A percentile compares a stretch with the other conserved stretches of the same genome.
These are phyloP conservation scores for Lactarius indigo DNA, from an alignment of 768 basidiomycete genomes.

Conservation along the genomic window DNA sequence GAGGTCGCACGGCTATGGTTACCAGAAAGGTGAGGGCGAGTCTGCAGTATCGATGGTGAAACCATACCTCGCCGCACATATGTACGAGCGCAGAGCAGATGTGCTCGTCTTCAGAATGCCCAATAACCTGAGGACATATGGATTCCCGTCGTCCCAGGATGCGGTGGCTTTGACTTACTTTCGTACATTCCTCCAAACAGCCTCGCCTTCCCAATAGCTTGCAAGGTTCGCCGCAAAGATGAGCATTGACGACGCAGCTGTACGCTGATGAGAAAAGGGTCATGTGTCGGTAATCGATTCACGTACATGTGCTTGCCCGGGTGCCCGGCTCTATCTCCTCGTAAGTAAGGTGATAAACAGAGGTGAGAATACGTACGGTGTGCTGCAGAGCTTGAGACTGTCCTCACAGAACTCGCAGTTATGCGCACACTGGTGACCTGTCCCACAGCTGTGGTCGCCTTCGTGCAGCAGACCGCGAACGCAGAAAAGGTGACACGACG, in stretches of 20 bases:
- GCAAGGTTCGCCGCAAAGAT: constrained; percentile 54
- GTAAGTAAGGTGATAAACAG: not conserved
- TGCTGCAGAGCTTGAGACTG: constrained; percentile 37
- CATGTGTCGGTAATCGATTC: not conserved
- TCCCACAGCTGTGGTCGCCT: constrained; percentile 46
- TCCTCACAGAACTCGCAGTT: constrained; percentile 44
- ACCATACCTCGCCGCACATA: constrained; percentile 49
- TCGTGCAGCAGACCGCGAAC: constrained; percentile 42
- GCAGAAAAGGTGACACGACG: constrained; percentile 46
- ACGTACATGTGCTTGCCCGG: constrained; percentile 50
- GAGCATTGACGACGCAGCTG: constrained; percentile 49
- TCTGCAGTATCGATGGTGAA: not conserved
- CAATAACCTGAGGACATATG: constrained; percentile 36
- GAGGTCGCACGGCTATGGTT: constrained; percentile 12
- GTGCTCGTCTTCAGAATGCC: constrained; percentile 49
- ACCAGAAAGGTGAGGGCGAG: not conserved
- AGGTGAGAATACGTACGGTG: constrained; percentile 39
- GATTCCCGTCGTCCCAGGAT: not conserved
- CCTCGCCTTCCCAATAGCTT: constrained; percentile 43
- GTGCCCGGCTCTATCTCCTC: constrained; percentile 49
- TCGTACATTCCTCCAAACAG: constrained; percentile 49
- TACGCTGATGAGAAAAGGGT: constrained; percentile 38
- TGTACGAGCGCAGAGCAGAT: constrained; percentile 51
- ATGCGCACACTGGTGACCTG: constrained; percentile 44
- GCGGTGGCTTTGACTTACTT: constrained; percentile 34